Percentiles rank a stretch among this genome's conserved stretches.
Conservation (phyloP, 768 basidiomycete genomes). For the Tephrocybe sp. region DNA sequence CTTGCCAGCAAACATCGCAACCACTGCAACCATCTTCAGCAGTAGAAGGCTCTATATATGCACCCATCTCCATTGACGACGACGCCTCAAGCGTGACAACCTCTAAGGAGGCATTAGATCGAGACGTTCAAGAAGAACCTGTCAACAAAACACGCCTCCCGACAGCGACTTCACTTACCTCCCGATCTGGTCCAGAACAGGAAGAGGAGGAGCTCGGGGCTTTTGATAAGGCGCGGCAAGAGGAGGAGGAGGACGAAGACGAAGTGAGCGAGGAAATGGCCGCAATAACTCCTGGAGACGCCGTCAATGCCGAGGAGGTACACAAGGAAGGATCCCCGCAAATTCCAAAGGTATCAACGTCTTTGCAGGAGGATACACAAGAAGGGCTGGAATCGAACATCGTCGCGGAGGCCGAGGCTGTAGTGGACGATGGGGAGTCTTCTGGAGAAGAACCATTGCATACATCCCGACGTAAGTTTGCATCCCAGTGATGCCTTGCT, state of each 20-base stretch:
- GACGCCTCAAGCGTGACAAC: background rate
- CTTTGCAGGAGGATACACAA: slow-evolving; percentile 1
- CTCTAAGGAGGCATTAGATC: no score
- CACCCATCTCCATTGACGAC: background rate
- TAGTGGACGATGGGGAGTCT: slow-evolving; percentile 18
- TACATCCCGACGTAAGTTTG: slow-evolving; percentile 30
- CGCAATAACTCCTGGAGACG: slow-evolving; percentile 8
- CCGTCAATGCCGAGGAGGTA: slow-evolving; percentile 3
- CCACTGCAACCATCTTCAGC: background rate
- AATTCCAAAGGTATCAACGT: background rate
- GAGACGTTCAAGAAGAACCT: background rate
- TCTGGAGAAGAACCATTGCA: slow-evolving; percentile 33
- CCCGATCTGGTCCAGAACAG: slow-evolving; percentile 2
- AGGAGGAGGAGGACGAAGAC: slow-evolving; percentile 21
- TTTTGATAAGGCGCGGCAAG: slow-evolving; percentile 14
- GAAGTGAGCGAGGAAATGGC: slow-evolving; percentile 9
- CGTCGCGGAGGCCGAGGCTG: slow-evolving; percentile 11
- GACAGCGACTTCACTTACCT: background rate
- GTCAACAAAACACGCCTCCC: background rate
- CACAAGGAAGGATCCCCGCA: slow-evolving; percentile 1
- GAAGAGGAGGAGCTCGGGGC: slow-evolving; percentile 10
- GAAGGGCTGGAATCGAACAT: background rate
- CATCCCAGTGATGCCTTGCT: background rate
- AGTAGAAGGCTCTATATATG: background rate
- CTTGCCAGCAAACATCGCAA: background rate